Conservation (phyloP, 306 rosid species). For the Prinsepia uniflora region DNA sequence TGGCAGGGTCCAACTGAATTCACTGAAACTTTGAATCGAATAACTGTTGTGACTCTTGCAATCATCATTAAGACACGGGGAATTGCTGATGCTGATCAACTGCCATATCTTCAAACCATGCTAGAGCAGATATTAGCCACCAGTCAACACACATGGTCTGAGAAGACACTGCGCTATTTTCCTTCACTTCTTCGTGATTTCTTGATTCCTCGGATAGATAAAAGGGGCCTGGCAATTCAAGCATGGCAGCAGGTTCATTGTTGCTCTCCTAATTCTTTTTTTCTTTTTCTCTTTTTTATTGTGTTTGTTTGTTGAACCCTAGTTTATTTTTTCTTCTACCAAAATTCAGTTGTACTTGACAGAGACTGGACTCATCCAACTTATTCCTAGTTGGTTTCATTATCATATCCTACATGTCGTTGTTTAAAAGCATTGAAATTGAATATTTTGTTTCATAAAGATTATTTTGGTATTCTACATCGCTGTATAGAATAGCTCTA, state of each 20-base stretch:
- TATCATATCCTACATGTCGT: background rate
- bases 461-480: no score
- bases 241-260: constrained; percentile 85
- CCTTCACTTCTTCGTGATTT: constrained; percentile 83
- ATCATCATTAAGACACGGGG: constrained; percentile 94
- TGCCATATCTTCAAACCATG: constrained; percentile 81
- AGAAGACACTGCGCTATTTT: constrained; percentile 75
- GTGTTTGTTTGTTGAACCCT: background rate
- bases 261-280: constrained; percentile 4
- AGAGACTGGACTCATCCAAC: background rate
- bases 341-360: background rate
- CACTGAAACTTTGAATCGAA: constrained; percentile 86
- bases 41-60: constrained; percentile 79
- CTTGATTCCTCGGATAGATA: constrained; percentile 65
- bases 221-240: constrained; percentile 75
- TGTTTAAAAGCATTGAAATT: background rate
- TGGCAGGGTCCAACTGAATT: constrained; percentile 93
- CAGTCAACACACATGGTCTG: constrained; percentile 93
- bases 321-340: background rate
- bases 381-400: background rate
- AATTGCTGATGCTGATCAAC: constrained; percentile 91
- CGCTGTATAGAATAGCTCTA: background rate
- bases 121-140: constrained; percentile 83
- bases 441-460: background rate
- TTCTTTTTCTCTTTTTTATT: background rate